A percentile compares a stretch with the other conserved stretches of the same genome.
These are phyloP conservation scores for Tephrocybe sp. DNA, from an alignment of 768 basidiomycete genomes.

Conservation along the genomic window DNA sequence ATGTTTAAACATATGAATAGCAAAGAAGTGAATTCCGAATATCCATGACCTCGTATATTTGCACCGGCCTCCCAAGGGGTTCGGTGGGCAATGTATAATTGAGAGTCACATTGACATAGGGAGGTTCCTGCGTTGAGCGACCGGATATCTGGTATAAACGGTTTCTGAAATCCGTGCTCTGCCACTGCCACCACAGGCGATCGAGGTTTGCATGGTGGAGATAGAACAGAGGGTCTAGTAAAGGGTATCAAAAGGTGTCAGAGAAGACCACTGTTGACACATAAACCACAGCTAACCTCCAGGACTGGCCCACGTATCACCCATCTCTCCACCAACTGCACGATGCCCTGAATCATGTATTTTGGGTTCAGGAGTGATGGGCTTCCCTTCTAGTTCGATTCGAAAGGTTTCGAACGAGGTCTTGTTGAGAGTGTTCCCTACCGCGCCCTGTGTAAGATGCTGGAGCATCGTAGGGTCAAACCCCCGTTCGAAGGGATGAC, in stretches of 20 bases:
- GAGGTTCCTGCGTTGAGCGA: constrained; percentile 25
- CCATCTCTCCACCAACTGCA: constrained; percentile 31
- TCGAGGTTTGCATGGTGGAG: constrained; percentile 38
- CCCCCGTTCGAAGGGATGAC: constrained; percentile 27
- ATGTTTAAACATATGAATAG: background rate
- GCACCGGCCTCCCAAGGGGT: background rate
- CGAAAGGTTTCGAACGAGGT: constrained; percentile 32
- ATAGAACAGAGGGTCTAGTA: constrained; percentile 39
- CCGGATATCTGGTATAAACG: constrained; percentile 35
- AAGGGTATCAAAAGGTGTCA: background rate
- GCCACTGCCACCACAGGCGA: constrained; percentile 41
- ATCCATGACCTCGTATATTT: constrained; percentile 6
- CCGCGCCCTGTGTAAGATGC: constrained; percentile 19
- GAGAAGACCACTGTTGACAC: background rate
- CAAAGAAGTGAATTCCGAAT: background rate
- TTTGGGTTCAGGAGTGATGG: constrained; percentile 22
- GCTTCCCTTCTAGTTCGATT: constrained; percentile 32
- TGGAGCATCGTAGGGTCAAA: constrained; percentile 20
- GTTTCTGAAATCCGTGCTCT: constrained; percentile 17
- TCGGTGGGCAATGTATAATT: constrained; percentile 21
- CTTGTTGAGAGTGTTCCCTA: constrained; percentile 11
- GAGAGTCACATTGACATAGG: constrained; percentile 29
- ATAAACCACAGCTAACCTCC: constrained; percentile 25
- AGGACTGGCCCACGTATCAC: constrained; percentile 33
- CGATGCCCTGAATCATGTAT: constrained; percentile 35